These are phyloP conservation scores for Mycena venus DNA, from an alignment of 768 basidiomycete species.

Conservation along the genomic window DNA sequence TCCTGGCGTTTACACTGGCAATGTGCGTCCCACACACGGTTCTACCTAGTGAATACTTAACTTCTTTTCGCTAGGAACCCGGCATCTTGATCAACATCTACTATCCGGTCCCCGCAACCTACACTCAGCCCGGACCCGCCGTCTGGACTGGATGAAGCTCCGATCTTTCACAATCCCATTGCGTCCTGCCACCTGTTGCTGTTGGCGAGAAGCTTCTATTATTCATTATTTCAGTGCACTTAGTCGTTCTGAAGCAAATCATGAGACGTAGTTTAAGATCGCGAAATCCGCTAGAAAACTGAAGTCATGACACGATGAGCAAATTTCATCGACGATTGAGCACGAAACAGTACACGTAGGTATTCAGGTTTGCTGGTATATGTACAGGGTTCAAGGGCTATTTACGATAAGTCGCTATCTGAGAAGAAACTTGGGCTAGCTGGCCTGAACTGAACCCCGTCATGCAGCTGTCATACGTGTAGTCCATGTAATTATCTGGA, in stretches of 20 bases:
- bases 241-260: neutral
- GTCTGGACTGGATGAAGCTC: conserved; percentile 29
- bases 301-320: too few species aligned
- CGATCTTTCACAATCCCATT: neutral
- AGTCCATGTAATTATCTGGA: conserved; percentile 68
- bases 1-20: conserved; percentile 53
- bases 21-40: conserved; percentile 24
- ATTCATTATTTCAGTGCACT: neutral
- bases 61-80: conserved; percentile 19
- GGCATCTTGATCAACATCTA: conserved; percentile 50
- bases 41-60: neutral
- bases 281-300: too few species aligned
- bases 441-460: conserved; percentile 63
- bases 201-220: neutral
- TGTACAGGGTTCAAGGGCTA: neutral
- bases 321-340: too few species aligned
- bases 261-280: too few species aligned
- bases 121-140: conserved; percentile 48
- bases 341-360: too few species aligned
- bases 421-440: neutral
- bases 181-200: neutral
- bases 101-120: conserved; percentile 42
- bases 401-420: neutral
- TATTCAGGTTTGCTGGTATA: neutral
- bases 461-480: conserved; percentile 66